Evolutionary conservation across 306 rosid genomes (phyloP).

Genomic region (Carpinus viminea): DNA sequence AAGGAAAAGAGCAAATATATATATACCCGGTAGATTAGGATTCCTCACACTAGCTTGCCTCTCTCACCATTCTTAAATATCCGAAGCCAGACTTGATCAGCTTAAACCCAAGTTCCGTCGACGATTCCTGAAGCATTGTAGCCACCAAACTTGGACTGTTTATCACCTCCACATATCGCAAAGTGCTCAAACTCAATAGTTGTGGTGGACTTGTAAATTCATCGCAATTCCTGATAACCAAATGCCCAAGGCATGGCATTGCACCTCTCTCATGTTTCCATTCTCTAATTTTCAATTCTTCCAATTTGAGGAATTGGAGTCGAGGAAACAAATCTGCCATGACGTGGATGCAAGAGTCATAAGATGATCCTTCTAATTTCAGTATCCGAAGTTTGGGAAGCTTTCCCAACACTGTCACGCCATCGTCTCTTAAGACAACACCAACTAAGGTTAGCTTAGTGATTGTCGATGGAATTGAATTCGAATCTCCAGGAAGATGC

Average conservation of each 20-base stretch:
- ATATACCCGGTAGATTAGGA: no score
- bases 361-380: not conserved
- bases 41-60: no score
- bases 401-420: not conserved
- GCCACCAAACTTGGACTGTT: not conserved
- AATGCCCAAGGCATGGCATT: not conserved
- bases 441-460: not conserved
- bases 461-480: not conserved
- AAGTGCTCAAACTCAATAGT: not conserved
- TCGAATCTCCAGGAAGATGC: not conserved
- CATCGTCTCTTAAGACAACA: not conserved
- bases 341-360: no score
- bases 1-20: no score
- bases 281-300: fast-evolving
- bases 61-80: no score
- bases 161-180: not conserved
- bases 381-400: not conserved
- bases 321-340: not conserved
- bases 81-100: no score
- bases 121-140: not conserved
- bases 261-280: not conserved
- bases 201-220: no score
- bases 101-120: not conserved
- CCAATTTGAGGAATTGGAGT: not conserved
- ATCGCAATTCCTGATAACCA: not conserved